A percentile compares a stretch with the other conserved stretches of the same genome.
phyloP scores from a whole-genome alignment of 2,329 filamentous ascomycete species.

The Plectosphaerella sp. region DNA sequence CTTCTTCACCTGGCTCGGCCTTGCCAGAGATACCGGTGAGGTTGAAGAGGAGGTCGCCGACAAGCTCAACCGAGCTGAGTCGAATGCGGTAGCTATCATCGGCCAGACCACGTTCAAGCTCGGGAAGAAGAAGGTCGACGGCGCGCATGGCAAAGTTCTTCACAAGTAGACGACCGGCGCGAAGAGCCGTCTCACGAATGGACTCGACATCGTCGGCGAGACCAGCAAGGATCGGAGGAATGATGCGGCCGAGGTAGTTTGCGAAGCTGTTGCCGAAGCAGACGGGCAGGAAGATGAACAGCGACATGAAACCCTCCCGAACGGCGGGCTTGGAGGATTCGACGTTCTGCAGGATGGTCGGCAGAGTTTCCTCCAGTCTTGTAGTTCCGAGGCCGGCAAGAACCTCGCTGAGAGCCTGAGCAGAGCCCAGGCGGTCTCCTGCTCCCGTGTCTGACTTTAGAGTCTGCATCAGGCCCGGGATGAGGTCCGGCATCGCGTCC shows the following conservation, averaged over 20 bases:
- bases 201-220: conserved; percentile 94
- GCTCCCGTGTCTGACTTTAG: conserved; percentile 96
- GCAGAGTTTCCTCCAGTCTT: conserved; percentile 90
- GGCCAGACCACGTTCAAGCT: conserved; percentile 92
- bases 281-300: conserved; percentile 98
- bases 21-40: conserved; percentile 88
- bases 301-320: conserved; percentile 97
- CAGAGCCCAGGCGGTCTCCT: conserved; percentile 91
- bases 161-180: conserved; percentile 87
- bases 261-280: conserved; percentile 99
- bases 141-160: conserved; percentile 97
- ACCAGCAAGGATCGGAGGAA: conserved; percentile 89
- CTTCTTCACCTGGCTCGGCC: conserved; percentile 71
- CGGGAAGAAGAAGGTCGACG: conserved; percentile 88
- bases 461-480: conserved; percentile 94
- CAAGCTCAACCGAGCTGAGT: conserved; percentile 95
- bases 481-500: conserved; percentile 92
- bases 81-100: conserved; percentile 97
- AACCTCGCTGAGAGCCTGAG: conserved; percentile 93
- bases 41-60: conserved; percentile 95
- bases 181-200: conserved; percentile 92
- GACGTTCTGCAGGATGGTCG: conserved; percentile 94
- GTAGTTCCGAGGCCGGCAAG: conserved; percentile 90
- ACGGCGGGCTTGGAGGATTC: conserved; percentile 85
- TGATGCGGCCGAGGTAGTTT: conserved; percentile 90